Base-by-base conservation (phyloP, 306 rosid genomes). In the Astragalus membranaceus region DNA sequence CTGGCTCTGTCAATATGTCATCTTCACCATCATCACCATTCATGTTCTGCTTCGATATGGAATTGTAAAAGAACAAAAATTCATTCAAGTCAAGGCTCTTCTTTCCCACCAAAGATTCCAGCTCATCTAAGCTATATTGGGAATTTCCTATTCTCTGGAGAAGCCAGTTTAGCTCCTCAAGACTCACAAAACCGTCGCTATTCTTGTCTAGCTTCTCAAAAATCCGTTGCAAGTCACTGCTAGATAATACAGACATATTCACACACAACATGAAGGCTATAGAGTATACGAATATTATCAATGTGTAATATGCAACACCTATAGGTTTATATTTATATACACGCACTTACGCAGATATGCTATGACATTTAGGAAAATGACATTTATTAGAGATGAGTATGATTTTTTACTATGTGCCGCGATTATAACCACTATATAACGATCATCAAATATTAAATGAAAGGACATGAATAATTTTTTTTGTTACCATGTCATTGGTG, bases 141-240 rank as follows among this genome's bases (percentile, higher is more conserved):
- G 78, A 75, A 0, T n/a, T 50, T 3, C 82, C 83, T 1, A 72
- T 72, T 12, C 68, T 81, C n/a, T 83, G 79, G 0, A 89, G 82
- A 8, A 83, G 67, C 80, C 72, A 69, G 8, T 85, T 85, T 0
- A 92, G 80, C 70, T 85, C 89, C 15, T 86, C 92, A 1, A 92
- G 80, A 71, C 91, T 78, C 70, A 92, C 64, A 2, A 78, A 75
- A 1, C 91, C 92, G 15, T 92, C 98, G 3, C 80, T 49, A 43
- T 89, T 86, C 75, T 32, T 70, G 64, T 89, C 96, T 9, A 92
- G 80, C 74, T 85, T 82, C 62, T 77, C 73, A 75, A 92, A 92
- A 12, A 92, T 89, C 16, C 90, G 77, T 35, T 74, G 77, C 81
- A 92, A 85, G n/a, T 92, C 98, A 20, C 8, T 55, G 23, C 72